Base-by-base conservation (phyloP, 2,329 filamentous ascomycete species). In the Calonectria henricotiae region DNA sequence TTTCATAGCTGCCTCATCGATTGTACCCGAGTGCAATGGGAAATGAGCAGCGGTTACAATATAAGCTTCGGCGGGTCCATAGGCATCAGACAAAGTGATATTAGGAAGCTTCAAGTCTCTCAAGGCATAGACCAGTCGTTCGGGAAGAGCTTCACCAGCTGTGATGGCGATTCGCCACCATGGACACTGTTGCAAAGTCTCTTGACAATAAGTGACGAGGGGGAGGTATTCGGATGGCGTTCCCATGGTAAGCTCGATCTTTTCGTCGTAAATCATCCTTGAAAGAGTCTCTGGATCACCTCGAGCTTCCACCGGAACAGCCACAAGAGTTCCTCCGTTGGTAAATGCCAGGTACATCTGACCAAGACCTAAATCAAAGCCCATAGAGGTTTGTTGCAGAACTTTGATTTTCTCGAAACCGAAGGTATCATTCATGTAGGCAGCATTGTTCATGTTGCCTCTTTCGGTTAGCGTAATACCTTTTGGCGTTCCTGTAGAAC, bases 371-470 rank as follows among this genome's bases (percentile, higher is more conserved):
- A 51, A 32, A 15, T 51, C 47, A 51, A 51, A 51, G 15, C 47
- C 47, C 27, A 30, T 32, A 51, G 47, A 51, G 25, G 47, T 51
- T 32, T 51, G 47, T 11, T 51, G 47, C 13, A 51, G 6, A 15
- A 51, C 47, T 6, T 51, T 51, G 15, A 51, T 32, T 17, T 32
- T 5, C 27, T 30, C 25, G 13, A n/a, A 30, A 9, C 47, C 47
- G 47, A 32, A 51, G 27, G 1, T 32, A 2, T n/a, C 47, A 9
- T 51, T 51, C 13, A 27, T 51, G 27, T 32, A 32, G 25, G 47
- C 47, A 32, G 47, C 47, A 4, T 51, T 32, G 47, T 51, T 51
- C 47, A 51, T 51, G 25, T 32, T 51, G 1, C 47, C 47, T 49
- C 46, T 30, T 30, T 49, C 44, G 6, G 23, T 49, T 4, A 49